Percentiles rank a stretch among this genome's conserved stretches.
Evolutionary conservation across 345 rosid species (phyloP).

Genomic region (Arabidopsis thaliana): DNA sequence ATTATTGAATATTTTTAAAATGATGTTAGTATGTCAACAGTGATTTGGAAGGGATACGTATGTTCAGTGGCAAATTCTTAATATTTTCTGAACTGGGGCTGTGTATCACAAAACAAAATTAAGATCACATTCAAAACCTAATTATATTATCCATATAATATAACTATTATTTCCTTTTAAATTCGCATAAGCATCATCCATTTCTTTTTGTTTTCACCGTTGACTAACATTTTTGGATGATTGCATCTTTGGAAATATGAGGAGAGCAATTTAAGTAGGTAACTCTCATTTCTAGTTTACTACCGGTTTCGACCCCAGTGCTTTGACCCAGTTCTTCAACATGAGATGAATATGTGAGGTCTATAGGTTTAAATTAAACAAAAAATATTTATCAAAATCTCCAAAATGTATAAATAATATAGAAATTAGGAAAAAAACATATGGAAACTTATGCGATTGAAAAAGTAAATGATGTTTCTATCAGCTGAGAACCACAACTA

Average conservation of each 20-base stretch:
- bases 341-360: neutral
- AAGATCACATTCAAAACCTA: slow-evolving; percentile 33
- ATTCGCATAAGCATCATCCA: neutral
- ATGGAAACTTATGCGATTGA: neutral
- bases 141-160: slow-evolving; percentile 7
- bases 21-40: neutral
- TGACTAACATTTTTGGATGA: slow-evolving; percentile 18
- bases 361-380: neutral
- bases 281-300: neutral
- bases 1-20: neutral
- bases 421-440: neutral
- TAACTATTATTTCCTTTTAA: neutral
- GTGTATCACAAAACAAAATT: neutral
- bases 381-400: neutral
- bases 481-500: too few relatives aligned
- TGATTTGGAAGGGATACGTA: neutral
- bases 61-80: neutral
- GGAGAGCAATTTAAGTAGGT: slow-evolving; percentile 3
- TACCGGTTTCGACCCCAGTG: neutral
- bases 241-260: neutral
- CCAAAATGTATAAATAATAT: neutral
- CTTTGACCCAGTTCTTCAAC: neutral
- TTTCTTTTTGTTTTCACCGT: slow-evolving; percentile 7
- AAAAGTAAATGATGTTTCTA: too few relatives aligned
- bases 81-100: slow-evolving; percentile 17